Percentiles rank a stretch among this genome's conserved stretches.
Conservation (phyloP, 306 rosid genomes). For the Ziziphus jujuba region DNA sequence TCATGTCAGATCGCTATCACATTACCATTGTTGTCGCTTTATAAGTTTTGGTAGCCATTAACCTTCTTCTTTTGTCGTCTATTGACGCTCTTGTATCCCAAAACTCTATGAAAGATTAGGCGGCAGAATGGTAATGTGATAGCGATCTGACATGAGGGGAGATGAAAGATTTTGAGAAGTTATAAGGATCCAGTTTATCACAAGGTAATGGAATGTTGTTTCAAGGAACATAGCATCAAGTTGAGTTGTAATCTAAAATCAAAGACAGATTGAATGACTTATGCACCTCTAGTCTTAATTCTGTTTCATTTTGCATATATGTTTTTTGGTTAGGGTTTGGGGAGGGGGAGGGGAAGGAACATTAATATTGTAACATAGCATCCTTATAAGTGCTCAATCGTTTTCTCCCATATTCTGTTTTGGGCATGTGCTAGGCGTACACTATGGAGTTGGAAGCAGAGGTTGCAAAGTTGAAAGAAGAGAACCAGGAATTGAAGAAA, state of each 20-base stretch:
- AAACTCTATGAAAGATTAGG: conserved; percentile 55
- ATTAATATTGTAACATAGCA: conserved; percentile 14
- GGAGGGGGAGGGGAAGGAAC: conserved; percentile 11
- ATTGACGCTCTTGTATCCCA: conserved; percentile 47
- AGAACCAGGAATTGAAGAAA: no score
- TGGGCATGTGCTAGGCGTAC: no score
- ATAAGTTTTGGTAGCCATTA: conserved; percentile 44
- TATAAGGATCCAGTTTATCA: conserved; percentile 49
- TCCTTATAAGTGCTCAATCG: no score
- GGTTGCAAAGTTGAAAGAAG: no score
- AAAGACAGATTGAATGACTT: conserved; percentile 32
- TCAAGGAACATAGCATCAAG: conserved; percentile 28
- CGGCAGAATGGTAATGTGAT: conserved; percentile 62
- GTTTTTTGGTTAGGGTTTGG: neutral
- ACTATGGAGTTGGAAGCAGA: no score
- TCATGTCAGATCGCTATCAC: conserved; percentile 59
- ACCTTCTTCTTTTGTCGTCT: conserved; percentile 63
- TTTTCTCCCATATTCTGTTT: no score
- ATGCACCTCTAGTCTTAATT: conserved; percentile 22
- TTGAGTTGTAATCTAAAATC: conserved; percentile 31
- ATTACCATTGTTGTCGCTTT: conserved; percentile 52
- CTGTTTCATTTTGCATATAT: conserved; percentile 14
- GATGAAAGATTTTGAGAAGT: conserved; percentile 59
- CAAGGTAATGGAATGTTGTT: conserved; percentile 61
- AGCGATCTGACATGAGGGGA: conserved; percentile 56